These are phyloP conservation scores for Phytopythium litorale DNA, from an alignment of 352 stramenopile species.

Conservation along the genomic window DNA sequence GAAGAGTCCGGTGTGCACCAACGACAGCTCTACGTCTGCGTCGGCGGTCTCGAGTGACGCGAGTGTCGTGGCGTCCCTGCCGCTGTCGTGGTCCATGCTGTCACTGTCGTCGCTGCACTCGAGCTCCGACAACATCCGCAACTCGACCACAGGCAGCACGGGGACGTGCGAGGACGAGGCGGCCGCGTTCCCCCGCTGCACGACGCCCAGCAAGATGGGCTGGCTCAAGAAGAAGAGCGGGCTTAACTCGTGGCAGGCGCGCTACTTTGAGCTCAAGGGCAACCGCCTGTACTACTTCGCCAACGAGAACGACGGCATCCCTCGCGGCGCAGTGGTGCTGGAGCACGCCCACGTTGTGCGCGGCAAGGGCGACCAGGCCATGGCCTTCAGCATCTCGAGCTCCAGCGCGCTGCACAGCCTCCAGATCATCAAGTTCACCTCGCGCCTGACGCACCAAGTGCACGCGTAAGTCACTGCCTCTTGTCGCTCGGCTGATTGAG, in stretches of 20 bases:
- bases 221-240: conserved; percentile 83
- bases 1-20: conserved; percentile 15
- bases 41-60: conserved; percentile 21
- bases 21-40: conserved; percentile 10
- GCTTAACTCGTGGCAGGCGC: conserved; percentile 69
- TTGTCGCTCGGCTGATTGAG: background rate
- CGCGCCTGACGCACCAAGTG: conserved; percentile 63
- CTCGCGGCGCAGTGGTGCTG: conserved; percentile 62
- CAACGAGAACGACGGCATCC: conserved; percentile 66
- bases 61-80: conserved; percentile 28
- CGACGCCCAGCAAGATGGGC: conserved; percentile 54
- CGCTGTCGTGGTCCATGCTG: conserved; percentile 58
- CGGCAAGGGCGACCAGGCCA: conserved; percentile 52
- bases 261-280: conserved; percentile 81
- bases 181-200: conserved; percentile 19
- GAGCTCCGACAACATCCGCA: conserved; percentile 14
- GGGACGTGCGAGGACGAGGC: conserved; percentile 8
- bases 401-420: conserved; percentile 48
- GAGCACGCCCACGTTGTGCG: conserved; percentile 66
- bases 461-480: conserved; percentile 31
- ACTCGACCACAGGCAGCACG: conserved; percentile 16
- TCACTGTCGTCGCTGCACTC: conserved; percentile 44
- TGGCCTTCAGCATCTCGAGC: conserved; percentile 70
- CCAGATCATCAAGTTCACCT: conserved; percentile 70
- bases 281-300: conserved; percentile 80